Base-by-base conservation (phyloP, 2,329 filamentous ascomycete genomes). In the Penicillium brasilianum region DNA sequence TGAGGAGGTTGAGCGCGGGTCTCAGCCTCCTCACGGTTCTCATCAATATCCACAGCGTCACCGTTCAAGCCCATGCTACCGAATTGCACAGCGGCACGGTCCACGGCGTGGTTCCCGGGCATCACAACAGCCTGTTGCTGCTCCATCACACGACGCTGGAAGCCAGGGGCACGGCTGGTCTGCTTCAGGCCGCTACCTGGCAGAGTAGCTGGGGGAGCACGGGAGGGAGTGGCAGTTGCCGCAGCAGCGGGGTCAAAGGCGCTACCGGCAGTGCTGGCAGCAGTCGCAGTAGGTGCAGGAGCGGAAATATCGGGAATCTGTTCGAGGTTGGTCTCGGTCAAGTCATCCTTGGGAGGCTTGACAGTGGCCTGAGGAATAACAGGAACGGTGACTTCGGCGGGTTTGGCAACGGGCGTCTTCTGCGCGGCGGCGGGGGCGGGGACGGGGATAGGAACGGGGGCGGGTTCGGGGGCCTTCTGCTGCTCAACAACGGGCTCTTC, bases 71-170 rank as follows among this genome's bases (percentile, higher is more conserved):
- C 96, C 83, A 99, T 92, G 76, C 93, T 96, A 65, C 95, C 95
- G 76, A 99, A 99, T 75, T 98, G 94, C 52, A 99, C 93, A 53
- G 93, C 91, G 67, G 94, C 88, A 71, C 93, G 89, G 76, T 98
- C 94, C 30, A 99, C 90, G 56, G 95, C 93, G 69, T 95, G 93
- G 81, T 97, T 97, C 62, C 92, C 93, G 49, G 95, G 95, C 94
- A 99, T 97, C 66, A 97, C 93, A 43, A 99, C 95, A 61, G 95
- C 92, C 81, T 99, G 95, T 78, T 97, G 93, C 76, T 99, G 95
- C 71, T 98, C 93, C 72, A 96, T 84, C 57, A 97, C 85, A 71
- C 92, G 90, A 67, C 94, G 88, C 76, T 96, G 90, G 77, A 90
- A 92, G 79, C 89, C 93, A 20, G 92, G 87, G 57, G 88, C 88